Evolutionary conservation across 768 basidiomycete species (phyloP).

Genomic region (Suillus brevipes): DNA sequence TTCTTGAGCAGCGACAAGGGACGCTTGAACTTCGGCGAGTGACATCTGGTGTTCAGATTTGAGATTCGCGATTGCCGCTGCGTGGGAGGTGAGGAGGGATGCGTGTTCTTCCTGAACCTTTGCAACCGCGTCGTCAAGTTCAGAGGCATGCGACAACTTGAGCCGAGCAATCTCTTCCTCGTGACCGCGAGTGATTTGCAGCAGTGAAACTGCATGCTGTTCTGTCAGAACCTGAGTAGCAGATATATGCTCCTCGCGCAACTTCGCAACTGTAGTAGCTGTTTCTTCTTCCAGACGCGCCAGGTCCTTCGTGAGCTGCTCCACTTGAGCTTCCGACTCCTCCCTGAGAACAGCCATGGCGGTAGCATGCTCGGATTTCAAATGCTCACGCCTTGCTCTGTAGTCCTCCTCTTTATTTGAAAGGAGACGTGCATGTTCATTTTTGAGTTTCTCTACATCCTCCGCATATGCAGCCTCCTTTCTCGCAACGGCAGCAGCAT

Average conservation of each 20-base stretch:
- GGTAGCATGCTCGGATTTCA: slow-evolving; percentile 37
- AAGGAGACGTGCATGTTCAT: slow-evolving; percentile 57
- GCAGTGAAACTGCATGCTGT: slow-evolving; percentile 54
- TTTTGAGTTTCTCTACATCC: slow-evolving; percentile 64
- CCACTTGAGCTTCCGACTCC: slow-evolving; percentile 47
- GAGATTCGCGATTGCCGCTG: slow-evolving; percentile 40
- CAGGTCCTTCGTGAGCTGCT: slow-evolving; percentile 57
- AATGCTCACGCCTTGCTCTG: slow-evolving; percentile 32
- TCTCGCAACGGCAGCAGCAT: slow-evolving; percentile 60
- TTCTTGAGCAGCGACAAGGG: slow-evolving; percentile 39
- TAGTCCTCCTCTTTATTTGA: slow-evolving; percentile 64
- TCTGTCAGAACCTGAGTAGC: slow-evolving; percentile 49
- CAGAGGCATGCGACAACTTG: slow-evolving; percentile 46
- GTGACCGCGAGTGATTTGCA: slow-evolving; percentile 57
- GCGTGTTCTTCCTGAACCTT: slow-evolving; percentile 39
- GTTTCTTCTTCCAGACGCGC: slow-evolving; percentile 53
- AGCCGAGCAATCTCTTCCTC: slow-evolving; percentile 53
- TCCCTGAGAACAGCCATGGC: slow-evolving; percentile 31
- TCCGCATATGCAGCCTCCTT: slow-evolving; percentile 67
- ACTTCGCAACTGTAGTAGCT: slow-evolving; percentile 36
- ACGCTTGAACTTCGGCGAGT: slow-evolving; percentile 40
- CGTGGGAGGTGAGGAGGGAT: slow-evolving; percentile 41
- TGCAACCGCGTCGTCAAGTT: slow-evolving; percentile 31
- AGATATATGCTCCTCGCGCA: slow-evolving; percentile 49
- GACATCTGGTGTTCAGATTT: slow-evolving; percentile 50